These are phyloP conservation scores for slime mould (Dictyostelium discoideum) DNA, from an alignment of 78 protist genomes.

Conservation along the genomic window dicty_2.7 NC_007090.3:1044001-1044500, in stretches of 20 bases:
- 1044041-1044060: not conserved
- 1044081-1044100: not conserved
- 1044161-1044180: not conserved
- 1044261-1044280: conserved; percentile 65
- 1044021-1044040: not conserved
- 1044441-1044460: conserved; percentile 75
- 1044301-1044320: conserved; percentile 71
- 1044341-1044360: conserved; percentile 65
- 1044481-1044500: conserved; percentile 42
- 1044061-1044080: not conserved
- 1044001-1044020: not conserved
- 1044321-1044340: conserved; percentile 70
- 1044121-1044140: not conserved
- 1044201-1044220: no score
- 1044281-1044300: conserved; percentile 71
- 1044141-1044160: not conserved
- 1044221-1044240: not conserved
- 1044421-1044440: conserved; percentile 63
- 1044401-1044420: conserved; percentile 13
- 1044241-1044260: not conserved
- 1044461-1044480: conserved; percentile 71
- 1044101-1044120: not conserved
- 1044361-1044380: conserved; percentile 37
- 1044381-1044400: conserved; percentile 54
- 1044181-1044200: no score